Evolutionary conservation across 345 rosid genomes (phyloP), one percentile per base, ranked within the genome.

Genomic region (Gossypium arboreum): DNA sequence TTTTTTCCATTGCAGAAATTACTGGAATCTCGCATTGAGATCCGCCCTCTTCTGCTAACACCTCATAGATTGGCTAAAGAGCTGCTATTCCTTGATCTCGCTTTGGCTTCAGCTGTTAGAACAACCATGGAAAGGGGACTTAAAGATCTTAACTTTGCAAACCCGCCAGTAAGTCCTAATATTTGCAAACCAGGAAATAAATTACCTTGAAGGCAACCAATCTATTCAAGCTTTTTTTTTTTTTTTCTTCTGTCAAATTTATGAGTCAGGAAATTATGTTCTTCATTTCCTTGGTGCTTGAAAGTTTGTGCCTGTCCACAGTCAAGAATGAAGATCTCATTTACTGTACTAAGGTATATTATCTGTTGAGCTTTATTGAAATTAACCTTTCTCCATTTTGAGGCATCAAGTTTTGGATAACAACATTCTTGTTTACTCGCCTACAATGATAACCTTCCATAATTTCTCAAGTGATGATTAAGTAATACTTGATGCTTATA

Each of bases 281-380:
- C 79, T 83, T 72, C 78, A 65, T 85, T 55, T 62, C 83, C 58
- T 74, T 83, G 75, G 74, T 79, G 71, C 84, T 83, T 62, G 84
- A 85, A 69, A 83, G 78, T 77, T 70, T 85, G 67, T 76, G 82
- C 59, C 81, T 83, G 41, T 82, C 85, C 57, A 58, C 75, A 7
- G 83, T 80, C 67, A 73, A 82, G 67, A 85, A 85, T 43, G 83
- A 85, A 77, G 84, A 81, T 74, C 71, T 85, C 54, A 75, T 85
- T 77, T 81, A 72, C 72, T 79, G 85, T 74, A 74, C 74, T 52
- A 85, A 82, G 83, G 85, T 85, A 75, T 44, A 8, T 27, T 61
- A 27, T 50, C 76, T 61, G 29, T 67, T 66, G 27, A 72, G 73
- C 65, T 62, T 78, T 71, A 16, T 58, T 71, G 51, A 41, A 22